Evolutionary conservation across 2,329 filamentous ascomycete genomes (phyloP).

Genomic region (Tricladium varicosporioides): DNA sequence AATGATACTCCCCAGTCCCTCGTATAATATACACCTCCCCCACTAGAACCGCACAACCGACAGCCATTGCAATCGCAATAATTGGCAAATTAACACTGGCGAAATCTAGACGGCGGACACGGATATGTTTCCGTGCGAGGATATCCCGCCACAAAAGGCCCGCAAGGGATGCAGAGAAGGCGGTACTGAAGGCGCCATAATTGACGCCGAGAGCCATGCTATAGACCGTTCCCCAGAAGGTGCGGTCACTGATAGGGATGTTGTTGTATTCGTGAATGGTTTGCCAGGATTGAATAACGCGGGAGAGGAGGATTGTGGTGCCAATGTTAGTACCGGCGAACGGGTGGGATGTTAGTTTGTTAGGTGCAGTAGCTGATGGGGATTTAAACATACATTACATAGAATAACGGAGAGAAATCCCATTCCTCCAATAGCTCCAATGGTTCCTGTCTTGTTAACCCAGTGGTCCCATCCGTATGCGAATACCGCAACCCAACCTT

Average conservation of each 20-base stretch:
- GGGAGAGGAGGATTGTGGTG: constrained; percentile 69
- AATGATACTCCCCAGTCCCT: too few relatives aligned
- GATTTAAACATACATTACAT: constrained; percentile 60
- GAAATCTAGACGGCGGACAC: constrained; percentile 62
- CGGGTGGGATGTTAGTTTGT: constrained; percentile 35
- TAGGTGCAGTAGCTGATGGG: too few relatives aligned
- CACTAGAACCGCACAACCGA: too few relatives aligned
- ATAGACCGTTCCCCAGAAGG: constrained; percentile 73
- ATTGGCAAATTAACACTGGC: constrained; percentile 68
- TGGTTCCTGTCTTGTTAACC: constrained; percentile 66
- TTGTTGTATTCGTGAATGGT: constrained; percentile 50
- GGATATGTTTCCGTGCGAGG: constrained; percentile 64
- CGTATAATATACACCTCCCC: too few relatives aligned
- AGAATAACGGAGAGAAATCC: constrained; percentile 68
- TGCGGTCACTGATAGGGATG: constrained; percentile 57
- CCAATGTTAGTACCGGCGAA: constrained; percentile 80
- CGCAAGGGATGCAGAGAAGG: constrained; percentile 69
- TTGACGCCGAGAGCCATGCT: constrained; percentile 74
- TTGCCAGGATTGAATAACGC: constrained; percentile 68
- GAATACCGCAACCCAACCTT: constrained; percentile 73
- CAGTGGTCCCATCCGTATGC: constrained; percentile 73
- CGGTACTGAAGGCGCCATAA: constrained; percentile 70
- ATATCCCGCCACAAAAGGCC: constrained; percentile 74
- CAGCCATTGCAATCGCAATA: too few relatives aligned
- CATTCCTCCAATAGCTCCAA: constrained; percentile 71